Evolutionary conservation across 2,329 filamentous ascomycete genomes (phyloP).

Genomic region (Phialophora expanda): DNA sequence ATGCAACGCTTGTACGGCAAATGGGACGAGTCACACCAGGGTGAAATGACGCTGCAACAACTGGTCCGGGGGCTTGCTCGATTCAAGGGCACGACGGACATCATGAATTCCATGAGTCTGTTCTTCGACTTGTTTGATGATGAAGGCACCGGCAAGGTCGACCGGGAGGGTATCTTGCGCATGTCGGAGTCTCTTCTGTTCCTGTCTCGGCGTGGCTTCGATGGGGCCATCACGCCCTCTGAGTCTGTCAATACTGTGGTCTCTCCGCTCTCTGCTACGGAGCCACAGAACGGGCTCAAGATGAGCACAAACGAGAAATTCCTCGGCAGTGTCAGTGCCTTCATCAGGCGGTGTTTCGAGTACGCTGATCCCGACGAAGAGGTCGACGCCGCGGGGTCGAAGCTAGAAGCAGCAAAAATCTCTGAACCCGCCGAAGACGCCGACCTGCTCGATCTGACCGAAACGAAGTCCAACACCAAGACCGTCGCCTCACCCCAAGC

Average conservation of each 20-base stretch:
- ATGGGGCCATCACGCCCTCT: conserved; percentile 72
- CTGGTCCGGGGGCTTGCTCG: conserved; percentile 88
- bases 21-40: conserved; percentile 81
- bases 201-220: conserved; percentile 84
- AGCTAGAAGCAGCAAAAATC: conserved; percentile 43
- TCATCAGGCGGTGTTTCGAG: conserved; percentile 95
- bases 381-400: conserved; percentile 71
- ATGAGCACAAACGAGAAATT: conserved; percentile 82
- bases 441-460: conserved; percentile 50
- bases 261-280: conserved; percentile 27
- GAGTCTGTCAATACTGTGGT: conserved; percentile 61
- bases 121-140: conserved; percentile 99
- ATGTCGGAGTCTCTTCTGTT: conserved; percentile 96
- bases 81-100: conserved; percentile 91
- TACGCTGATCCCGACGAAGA: conserved; percentile 84
- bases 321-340: conserved; percentile 88
- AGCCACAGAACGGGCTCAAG: conserved; percentile 43
- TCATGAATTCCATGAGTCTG: conserved; percentile 97
- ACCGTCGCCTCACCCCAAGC: conserved; percentile 34
- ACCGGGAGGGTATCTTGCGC: conserved; percentile 89
- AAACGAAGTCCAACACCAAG: conserved; percentile 43
- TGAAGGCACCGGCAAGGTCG: conserved; percentile 85
- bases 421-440: conserved; percentile 41
- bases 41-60: conserved; percentile 84
- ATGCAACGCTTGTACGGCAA: conserved; percentile 83